Base-by-base conservation (phyloP, 2,329 filamentous ascomycete species). In the Neofusicoccum umdonicola region DNA sequence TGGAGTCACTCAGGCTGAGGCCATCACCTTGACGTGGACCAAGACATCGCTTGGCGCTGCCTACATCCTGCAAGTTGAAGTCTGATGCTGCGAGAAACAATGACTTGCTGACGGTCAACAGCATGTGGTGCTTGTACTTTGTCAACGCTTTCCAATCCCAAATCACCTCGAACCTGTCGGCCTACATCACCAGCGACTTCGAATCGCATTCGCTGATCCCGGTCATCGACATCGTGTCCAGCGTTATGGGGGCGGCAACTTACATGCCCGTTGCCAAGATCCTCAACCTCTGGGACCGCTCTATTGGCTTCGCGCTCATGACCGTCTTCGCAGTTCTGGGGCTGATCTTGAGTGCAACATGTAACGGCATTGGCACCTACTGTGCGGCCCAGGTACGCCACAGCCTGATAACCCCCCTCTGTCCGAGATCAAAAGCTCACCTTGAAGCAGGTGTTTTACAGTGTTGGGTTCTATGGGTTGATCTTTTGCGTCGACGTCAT, bases 211-310 rank as follows among this genome's bases (percentile, higher is more conserved):
- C 72, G 12, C 64, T 74, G 9, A 39, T 72, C 11, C 70, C 70
- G 4, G 69, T 71, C 58, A 73, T 72, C 56, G 65, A 61, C 45
- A 71, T 72, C 47, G 71, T 73, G 9, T 66, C 71, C 7, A 69
- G 70, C 47, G 68, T 68, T 0, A 72, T 73, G 70, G 31, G 79
- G 71, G 88, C 86, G 41, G 81, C 89, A 17, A 81, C 84, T 62
- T 88, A 88, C 71, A 82, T 90, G 11, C 85, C 88, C 1, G 82
- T 88, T 67, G 87, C 88, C 62, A 90, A 90, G 74, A 79, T 90
- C n/a, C 80, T 90, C 58, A 86, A 91, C 75, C 80, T 88, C 41
- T 90, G 86, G 80, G 88, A 87, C 65, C 85, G 88, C 42, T 83
- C 87, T 12, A 83, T 89, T 71, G 88, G 86, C 11, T 85, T 88